Conservation (phyloP, 2,329 filamentous ascomycete species). For the Exserohilum rostratum region DNA sequence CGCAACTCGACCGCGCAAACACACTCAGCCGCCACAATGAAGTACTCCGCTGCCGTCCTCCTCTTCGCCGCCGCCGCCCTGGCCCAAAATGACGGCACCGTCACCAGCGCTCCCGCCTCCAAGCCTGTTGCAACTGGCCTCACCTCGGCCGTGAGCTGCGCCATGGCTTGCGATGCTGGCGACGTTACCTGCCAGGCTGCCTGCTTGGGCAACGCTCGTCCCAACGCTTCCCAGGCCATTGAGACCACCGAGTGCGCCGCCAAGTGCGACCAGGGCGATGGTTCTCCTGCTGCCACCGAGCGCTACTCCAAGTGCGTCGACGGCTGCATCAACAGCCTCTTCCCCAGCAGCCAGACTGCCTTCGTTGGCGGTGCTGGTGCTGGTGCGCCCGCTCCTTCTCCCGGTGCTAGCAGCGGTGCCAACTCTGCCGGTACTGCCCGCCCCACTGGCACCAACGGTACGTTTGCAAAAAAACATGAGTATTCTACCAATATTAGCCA, state of each 20-base stretch:
- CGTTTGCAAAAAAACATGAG: background rate
- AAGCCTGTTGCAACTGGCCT: conserved; percentile 28
- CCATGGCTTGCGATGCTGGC: conserved; percentile 46
- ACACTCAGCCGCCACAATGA: conserved; percentile 43
- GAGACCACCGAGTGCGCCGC: conserved; percentile 59
- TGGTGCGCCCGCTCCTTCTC: conserved; percentile 28
- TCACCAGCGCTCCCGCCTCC: conserved; percentile 44
- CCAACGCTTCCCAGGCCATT: conserved; percentile 57
- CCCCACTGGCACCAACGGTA: conserved; percentile 4
- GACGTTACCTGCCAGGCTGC: conserved; percentile 60
- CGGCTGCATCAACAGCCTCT: conserved; percentile 57
- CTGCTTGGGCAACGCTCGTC: conserved; percentile 60
- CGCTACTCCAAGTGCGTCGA: conserved; percentile 57
- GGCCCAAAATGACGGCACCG: conserved; percentile 48
- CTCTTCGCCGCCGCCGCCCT: conserved; percentile 54
- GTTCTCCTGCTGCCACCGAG: conserved; percentile 53
- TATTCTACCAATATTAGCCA: background rate
- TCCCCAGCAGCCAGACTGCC: conserved; percentile 51
- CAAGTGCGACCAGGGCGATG: conserved; percentile 60
- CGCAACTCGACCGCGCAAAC: conserved; percentile 5
- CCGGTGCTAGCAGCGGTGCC: conserved; percentile 26
- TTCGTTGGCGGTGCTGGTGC: conserved; percentile 30
- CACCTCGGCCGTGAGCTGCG: conserved; percentile 42
- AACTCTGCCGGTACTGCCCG: conserved; percentile 26
- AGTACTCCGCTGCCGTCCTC: conserved; percentile 54